A percentile compares a stretch with the other conserved stretches of the same genome.
phyloP scores from a whole-genome alignment of 495 filamentous ascomycete species.

The Penicillium simplicissimum region DNA sequence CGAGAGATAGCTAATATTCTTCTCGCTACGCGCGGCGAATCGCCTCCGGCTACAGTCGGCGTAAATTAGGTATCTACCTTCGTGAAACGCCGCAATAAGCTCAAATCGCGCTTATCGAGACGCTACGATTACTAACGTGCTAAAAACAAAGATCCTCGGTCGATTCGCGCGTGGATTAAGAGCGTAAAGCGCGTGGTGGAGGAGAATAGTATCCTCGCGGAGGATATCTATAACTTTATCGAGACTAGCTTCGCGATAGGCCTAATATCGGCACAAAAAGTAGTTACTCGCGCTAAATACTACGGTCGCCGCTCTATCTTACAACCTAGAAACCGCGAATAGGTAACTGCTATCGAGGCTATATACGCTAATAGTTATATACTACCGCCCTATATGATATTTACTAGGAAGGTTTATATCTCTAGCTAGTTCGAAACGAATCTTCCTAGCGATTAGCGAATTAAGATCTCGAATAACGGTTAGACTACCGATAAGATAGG shows the following conservation, averaged over 20 bases:
- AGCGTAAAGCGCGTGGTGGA: not conserved
- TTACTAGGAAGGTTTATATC: constrained; percentile 3
- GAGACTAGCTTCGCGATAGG: constrained; percentile 4
- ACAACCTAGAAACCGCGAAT: constrained; percentile 43
- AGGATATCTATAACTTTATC: constrained; percentile 15
- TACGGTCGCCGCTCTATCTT: constrained; percentile 12
- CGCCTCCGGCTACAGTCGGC: not conserved
- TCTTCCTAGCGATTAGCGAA: constrained; percentile 8
- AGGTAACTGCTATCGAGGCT: constrained; percentile 34
- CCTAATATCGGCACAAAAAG: not conserved
- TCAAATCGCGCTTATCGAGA: not conserved
- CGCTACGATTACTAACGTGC: not conserved
- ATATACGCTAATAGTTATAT: constrained; percentile 18
- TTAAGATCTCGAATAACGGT: not conserved
- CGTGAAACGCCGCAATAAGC: not conserved
- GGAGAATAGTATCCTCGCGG: not conserved
- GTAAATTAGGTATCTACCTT: constrained; percentile 3
- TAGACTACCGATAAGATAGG: too few species aligned
- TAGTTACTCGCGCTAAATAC: not conserved
- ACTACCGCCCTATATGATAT: constrained; percentile 2
- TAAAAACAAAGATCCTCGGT: constrained; percentile 1
- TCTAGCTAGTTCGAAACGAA: not conserved
- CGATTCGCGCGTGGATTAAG: constrained; percentile 8
- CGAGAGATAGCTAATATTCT: constrained; percentile 9
- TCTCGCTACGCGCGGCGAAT: constrained; percentile 1